A percentile compares a stretch with the other conserved stretches of the same genome.
Evolutionary conservation across 2,329 filamentous ascomycete genomes (phyloP).

Genomic region (Gnomoniopsis smithogilvyi): DNA sequence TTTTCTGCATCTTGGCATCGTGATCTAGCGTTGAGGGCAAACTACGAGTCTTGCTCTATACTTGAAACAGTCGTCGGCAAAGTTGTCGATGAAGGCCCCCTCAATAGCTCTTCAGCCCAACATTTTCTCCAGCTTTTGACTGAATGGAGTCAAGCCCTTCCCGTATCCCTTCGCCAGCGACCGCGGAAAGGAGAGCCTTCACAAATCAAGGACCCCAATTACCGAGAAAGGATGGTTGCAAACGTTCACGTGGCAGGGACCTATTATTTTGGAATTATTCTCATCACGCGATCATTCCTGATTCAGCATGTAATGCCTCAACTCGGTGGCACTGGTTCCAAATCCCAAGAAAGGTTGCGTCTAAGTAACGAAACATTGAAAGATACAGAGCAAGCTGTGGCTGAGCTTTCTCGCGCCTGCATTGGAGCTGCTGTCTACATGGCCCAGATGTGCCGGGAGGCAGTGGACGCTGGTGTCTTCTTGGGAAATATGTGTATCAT

Average conservation of each 20-base stretch:
- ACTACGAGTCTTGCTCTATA: constrained; percentile 13
- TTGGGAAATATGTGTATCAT: constrained; percentile 20
- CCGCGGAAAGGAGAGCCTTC: background rate
- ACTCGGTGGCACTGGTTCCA: background rate
- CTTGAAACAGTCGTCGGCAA: constrained; percentile 7
- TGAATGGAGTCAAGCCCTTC: constrained; percentile 11
- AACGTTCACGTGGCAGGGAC: constrained; percentile 20
- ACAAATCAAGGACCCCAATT: background rate
- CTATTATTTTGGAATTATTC: constrained; percentile 23
- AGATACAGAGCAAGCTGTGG: background rate
- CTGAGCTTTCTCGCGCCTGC: constrained; percentile 19
- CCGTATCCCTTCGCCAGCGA: constrained; percentile 7
- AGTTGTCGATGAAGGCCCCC: constrained; percentile 6
- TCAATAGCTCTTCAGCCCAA: constrained; percentile 6
- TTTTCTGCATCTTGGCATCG: background rate
- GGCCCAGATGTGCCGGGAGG: constrained; percentile 20
- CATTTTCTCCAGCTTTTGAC: constrained; percentile 7
- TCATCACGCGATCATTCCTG: constrained; percentile 20
- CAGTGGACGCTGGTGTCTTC: constrained; percentile 14
- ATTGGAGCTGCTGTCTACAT: constrained; percentile 20
- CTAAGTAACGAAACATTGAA: background rate
- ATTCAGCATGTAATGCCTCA: constrained; percentile 18
- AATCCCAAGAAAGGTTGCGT: background rate
- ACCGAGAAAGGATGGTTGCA: constrained; percentile 16
- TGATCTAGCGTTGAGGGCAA: constrained; percentile 5